Evolutionary conservation across 306 rosid genomes (phyloP), one percentile per base, ranked within the genome.

Genomic region (Acacia acuminata): DNA sequence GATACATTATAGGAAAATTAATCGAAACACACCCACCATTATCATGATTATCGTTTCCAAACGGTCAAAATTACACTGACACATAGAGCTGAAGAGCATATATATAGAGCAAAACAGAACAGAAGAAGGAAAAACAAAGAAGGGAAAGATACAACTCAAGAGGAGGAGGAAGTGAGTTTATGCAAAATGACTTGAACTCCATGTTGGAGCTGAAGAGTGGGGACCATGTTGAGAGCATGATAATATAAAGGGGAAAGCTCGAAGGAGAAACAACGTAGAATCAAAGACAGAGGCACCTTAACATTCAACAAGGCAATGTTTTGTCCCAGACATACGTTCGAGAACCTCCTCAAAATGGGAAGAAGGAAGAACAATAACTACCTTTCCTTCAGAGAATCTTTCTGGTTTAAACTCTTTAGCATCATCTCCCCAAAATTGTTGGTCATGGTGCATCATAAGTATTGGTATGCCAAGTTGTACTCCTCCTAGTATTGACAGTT

Each of bases 301-400:
- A 88, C 90, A 60, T 89, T 91, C 9, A 78, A 51, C 79, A 81
- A 12, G 14, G 86, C 19, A 56, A 75, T 86, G 80, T 82, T 85
- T 60, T 87, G 87, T 7, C 86, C 90, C 22, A 89, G 83, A 50
- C 90, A 27, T 27, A 86, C 13, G 83, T 76, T 76, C 80, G 80
- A 32, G 89, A 82, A 34, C 86, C 89, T 79, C 80, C 76, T 70
- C 85, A 85, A n/a, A 89, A 87, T 30, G 92, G 88, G 0, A 87
- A 55, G 42, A 60, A 85, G 27, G n/a, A 82, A 36, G 63, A 24
- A 68, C 12, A 22, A 58, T 9, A 74, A 58, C 13, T 27, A 0
- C 83, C 87, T 30, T 77, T 40, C 92, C 92, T 79, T 85, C 87
- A 0, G 82, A 73, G 71, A 89, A 89, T 60, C 92, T 87, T 22